These are phyloP conservation scores for Neurospora sp. DNA, from an alignment of 495 filamentous ascomycete species.

Conservation along the genomic window DNA sequence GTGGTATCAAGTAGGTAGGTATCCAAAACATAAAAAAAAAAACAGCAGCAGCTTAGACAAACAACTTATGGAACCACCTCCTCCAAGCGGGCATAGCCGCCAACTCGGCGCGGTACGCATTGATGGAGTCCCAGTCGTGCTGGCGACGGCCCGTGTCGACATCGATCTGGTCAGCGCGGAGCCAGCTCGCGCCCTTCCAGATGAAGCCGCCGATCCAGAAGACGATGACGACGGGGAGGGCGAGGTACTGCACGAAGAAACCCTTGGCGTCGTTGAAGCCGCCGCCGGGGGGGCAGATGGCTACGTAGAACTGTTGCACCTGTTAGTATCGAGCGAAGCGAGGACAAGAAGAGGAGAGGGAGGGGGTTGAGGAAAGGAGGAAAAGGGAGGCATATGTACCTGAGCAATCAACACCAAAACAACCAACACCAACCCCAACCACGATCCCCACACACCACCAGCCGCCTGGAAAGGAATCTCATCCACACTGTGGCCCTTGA, in stretches of 20 bases:
- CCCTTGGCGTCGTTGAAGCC: conserved; percentile 38
- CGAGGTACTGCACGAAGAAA: conserved; percentile 78
- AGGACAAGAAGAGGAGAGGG: too few species aligned
- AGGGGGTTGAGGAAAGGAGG: not conserved
- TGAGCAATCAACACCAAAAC: conserved; percentile 54
- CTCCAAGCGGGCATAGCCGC: conserved; percentile 43
- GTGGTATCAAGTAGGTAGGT: too few species aligned
- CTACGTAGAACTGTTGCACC: conserved; percentile 35
- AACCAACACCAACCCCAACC: conserved; percentile 49
- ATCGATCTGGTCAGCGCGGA: conserved; percentile 46
- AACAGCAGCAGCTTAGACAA: conserved; percentile 12
- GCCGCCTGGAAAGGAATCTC: conserved; percentile 62
- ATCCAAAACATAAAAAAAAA: too few species aligned
- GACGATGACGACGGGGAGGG: conserved; percentile 67
- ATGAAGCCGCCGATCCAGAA: conserved; percentile 58
- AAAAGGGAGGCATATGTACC: conserved; percentile 22
- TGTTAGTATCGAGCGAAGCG: not conserved
- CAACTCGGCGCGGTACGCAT: conserved; percentile 30
- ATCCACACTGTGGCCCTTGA: conserved; percentile 51
- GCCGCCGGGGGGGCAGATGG: conserved; percentile 34
- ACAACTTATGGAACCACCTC: conserved; percentile 32
- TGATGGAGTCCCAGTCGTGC: conserved; percentile 45
- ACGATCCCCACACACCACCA: conserved; percentile 59
- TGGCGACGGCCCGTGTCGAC: conserved; percentile 52
- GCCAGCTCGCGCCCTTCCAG: conserved; percentile 54